Conservation (phyloP, 2,329 filamentous ascomycete genomes). For the Bipolaris gigantea region DNA sequence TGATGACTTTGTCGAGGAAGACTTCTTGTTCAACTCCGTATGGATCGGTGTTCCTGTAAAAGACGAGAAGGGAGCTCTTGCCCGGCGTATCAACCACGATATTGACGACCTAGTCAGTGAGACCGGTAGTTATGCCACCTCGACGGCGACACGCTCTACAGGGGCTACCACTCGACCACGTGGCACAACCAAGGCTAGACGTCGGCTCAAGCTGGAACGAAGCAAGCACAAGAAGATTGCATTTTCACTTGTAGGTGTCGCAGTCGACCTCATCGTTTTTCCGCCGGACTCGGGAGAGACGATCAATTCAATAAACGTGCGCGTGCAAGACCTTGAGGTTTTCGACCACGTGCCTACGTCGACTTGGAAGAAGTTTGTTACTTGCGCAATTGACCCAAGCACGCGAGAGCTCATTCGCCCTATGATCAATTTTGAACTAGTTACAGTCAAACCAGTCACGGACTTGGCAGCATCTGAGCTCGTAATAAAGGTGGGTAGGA, state of each 20-base stretch:
- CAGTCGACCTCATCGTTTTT: slow-evolving; percentile 79
- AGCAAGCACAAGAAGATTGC: slow-evolving; percentile 94
- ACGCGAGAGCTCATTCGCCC: slow-evolving; percentile 81
- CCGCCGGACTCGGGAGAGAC: slow-evolving; percentile 77
- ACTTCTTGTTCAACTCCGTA: slow-evolving; percentile 97
- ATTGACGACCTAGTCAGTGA: slow-evolving; percentile 86
- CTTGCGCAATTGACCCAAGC: slow-evolving; percentile 86
- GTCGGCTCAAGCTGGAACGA: slow-evolving; percentile 72
- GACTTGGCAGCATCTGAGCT: slow-evolving; percentile 87
- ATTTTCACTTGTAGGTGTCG: slow-evolving; percentile 85
- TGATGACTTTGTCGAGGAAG: slow-evolving; percentile 73
- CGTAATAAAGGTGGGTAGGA: slow-evolving; percentile 68
- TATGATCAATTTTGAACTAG: slow-evolving; percentile 87
- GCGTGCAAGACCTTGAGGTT: slow-evolving; percentile 80
- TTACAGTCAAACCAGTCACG: slow-evolving; percentile 83
- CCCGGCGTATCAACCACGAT: slow-evolving; percentile 82
- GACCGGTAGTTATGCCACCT: slow-evolving; percentile 83
- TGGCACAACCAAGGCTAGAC: slow-evolving; percentile 45
- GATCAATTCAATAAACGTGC: slow-evolving; percentile 82
- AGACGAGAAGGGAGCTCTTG: slow-evolving; percentile 78
- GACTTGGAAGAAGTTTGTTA: slow-evolving; percentile 97
- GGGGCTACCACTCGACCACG: slow-evolving; percentile 46
- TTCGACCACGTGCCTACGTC: slow-evolving; percentile 94
- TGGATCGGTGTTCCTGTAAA: slow-evolving; percentile 92
- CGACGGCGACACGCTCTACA: slow-evolving; percentile 47